These are phyloP conservation scores for Chamaenerion angustifolium DNA, from an alignment of 345 rosid genomes.

Conservation along the genomic window DNA sequence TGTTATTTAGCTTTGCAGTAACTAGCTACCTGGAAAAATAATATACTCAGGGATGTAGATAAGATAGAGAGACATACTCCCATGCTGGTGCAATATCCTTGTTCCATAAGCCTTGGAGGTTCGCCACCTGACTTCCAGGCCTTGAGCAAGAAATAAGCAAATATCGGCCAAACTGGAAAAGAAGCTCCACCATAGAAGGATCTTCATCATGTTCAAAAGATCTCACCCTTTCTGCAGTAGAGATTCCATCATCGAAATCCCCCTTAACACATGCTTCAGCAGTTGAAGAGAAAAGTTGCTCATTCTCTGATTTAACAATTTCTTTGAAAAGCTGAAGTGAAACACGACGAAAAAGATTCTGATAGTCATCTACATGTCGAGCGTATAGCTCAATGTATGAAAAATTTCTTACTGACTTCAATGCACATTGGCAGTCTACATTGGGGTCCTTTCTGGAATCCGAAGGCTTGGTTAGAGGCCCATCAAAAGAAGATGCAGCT, in stretches of 20 bases:
- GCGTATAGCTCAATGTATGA: constrained; percentile 53
- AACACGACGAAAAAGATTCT: constrained; percentile 61
- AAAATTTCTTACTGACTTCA: constrained; percentile 29
- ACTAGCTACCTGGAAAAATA: background rate
- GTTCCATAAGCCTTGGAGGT: constrained; percentile 95
- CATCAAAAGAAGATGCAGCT: constrained; percentile 72
- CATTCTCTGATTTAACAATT: constrained; percentile 2
- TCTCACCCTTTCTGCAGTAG: constrained; percentile 62
- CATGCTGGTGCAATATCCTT: constrained; percentile 59
- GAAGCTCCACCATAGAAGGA: constrained; percentile 69
- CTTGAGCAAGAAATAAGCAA: constrained; percentile 80
- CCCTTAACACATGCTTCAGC: constrained; percentile 9
- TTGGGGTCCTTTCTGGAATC: constrained; percentile 59
- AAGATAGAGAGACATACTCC: constrained; percentile 48
- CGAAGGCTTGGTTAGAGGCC: constrained; percentile 56
- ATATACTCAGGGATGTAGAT: constrained; percentile 3
- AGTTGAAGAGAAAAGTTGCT: constrained; percentile 8
- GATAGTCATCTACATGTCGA: constrained; percentile 64
- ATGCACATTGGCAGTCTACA: constrained; percentile 25
- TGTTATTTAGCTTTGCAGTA: background rate
- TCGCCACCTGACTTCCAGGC: constrained; percentile 89
- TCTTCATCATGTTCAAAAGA: constrained; percentile 68
- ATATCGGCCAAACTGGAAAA: constrained; percentile 79
- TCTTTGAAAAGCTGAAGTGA: constrained; percentile 43
- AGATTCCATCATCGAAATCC: constrained; percentile 14